Evolutionary conservation across 441 rosid species (phyloP), one percentile per base, ranked within the genome.

Genomic region (Pelargonium myrrhifolium): DNA sequence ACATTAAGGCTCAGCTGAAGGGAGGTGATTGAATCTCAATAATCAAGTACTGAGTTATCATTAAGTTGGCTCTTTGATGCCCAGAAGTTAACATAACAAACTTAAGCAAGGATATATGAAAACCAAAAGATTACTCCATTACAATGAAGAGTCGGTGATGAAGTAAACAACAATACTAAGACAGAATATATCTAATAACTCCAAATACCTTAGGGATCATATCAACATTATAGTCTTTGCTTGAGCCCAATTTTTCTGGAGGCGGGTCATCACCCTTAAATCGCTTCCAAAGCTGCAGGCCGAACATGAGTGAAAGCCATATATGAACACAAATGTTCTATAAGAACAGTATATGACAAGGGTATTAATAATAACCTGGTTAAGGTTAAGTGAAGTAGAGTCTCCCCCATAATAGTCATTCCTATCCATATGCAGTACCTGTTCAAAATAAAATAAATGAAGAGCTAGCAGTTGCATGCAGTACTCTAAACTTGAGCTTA

Each of bases 171-270:
- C 17, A 65, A 3, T 62, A 26, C 18, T 15, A 3, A 14, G 56
- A 3, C 21, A 22, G 42, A 1, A 62, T 20, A 21, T 22, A 12
- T 14, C 6, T 14, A 20, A 15, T 10, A 63, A 40, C 15, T 35
- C 4, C 31, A 17, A 17, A 47, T 83, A 83, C 90, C 90, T 87
- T 86, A 10, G 93, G 93, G 61, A 86, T 70, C 93, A 86, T 87
- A 72, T 87, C 93, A 53, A 83, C 90, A 72, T 86, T 86, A 73
- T 77, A 87, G 31, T 86, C 86, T 67, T 79, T 79, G 82, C 85
- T 84, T 1, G 85, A 65, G 3, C 93, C 93, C n/a, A 87, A 76
- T 39, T 56, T 43, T 43, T 84, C 93, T 9, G 83, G 80, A 62
- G 89, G 82, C 59, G 70, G 71, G 22, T 83, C 90, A 58, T 76